Conservation (phyloP, 129 eudicot genomes). For the Flaveria sonorensis region DNA sequence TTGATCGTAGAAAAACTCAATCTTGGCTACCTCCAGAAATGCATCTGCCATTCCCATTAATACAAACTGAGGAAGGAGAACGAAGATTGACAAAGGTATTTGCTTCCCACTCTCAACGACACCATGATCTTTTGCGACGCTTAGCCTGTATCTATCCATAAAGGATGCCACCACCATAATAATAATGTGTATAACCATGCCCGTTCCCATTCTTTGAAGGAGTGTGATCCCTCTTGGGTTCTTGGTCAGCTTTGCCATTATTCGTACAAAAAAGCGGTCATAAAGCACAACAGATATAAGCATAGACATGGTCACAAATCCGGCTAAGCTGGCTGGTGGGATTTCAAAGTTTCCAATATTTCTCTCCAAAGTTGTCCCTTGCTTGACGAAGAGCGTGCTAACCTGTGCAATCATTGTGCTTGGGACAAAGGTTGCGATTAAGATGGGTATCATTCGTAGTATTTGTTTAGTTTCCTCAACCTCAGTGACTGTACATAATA, state of each 20-base stretch:
- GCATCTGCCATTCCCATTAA: conserved; percentile 78
- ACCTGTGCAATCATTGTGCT: conserved; percentile 70
- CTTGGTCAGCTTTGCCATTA: conserved; percentile 52
- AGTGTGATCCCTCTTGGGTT: conserved; percentile 81
- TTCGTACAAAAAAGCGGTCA: conserved; percentile 55
- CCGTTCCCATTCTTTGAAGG: conserved; percentile 80
- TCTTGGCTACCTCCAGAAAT: conserved; percentile 66
- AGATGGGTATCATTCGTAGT: conserved; percentile 63
- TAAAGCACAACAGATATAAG: conserved; percentile 57
- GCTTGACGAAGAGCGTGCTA: conserved; percentile 73
- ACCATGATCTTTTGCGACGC: conserved; percentile 60
- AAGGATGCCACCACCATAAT: conserved; percentile 63
- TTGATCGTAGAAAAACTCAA: conserved; percentile 86
- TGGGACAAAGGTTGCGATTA: conserved; percentile 61
- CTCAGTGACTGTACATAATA: conserved; percentile 66
- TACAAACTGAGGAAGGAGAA: conserved; percentile 66
- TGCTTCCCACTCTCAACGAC: conserved; percentile 50
- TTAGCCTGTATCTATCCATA: conserved; percentile 55
- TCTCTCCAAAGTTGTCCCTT: conserved; percentile 70
- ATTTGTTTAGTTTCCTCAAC: conserved; percentile 81
- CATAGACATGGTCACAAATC: conserved; percentile 68
- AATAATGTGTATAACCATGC: conserved; percentile 56
- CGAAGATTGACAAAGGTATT: conserved; percentile 63
- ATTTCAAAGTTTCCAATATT: conserved; percentile 50
- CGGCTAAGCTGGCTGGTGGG: conserved; percentile 77